Evolutionary conservation across 176 grass and related monocot species (phyloP).

Genomic region (Luzula sylvatica): DNA sequence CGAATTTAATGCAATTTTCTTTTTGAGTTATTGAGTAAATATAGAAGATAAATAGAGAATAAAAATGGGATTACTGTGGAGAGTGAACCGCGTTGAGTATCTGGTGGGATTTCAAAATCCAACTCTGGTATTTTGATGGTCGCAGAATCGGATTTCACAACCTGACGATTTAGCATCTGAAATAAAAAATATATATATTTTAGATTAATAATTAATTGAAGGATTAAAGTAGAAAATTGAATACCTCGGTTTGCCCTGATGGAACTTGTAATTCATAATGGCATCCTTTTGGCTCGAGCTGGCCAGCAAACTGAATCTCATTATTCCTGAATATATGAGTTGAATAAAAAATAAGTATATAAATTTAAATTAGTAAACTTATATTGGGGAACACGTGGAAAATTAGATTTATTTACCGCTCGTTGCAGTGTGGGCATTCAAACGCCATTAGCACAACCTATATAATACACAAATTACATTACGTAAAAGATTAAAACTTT

Average conservation of each 20-base stretch:
- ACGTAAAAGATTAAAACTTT: too few species aligned
- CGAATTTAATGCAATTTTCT: neutral
- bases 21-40: neutral
- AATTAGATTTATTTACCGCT: slow-evolving; percentile 35
- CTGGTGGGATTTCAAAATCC: slow-evolving; percentile 92
- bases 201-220: slow-evolving; percentile 4
- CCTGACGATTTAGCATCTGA: slow-evolving; percentile 84
- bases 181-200: neutral
- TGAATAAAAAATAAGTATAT: neutral
- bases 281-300: slow-evolving; percentile 71
- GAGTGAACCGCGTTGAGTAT: slow-evolving; percentile 80
- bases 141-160: slow-evolving; percentile 96
- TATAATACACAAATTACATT: slow-evolving; percentile 14
- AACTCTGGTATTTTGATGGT: slow-evolving; percentile 92
- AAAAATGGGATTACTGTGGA: slow-evolving; percentile 47
- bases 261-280: slow-evolving; percentile 52
- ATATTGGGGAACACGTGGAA: neutral
- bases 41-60: neutral
- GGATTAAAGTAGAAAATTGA: neutral
- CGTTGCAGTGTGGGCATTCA: slow-evolving; percentile 74
- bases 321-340: slow-evolving; percentile 49
- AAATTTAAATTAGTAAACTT: neutral
- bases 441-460: slow-evolving; percentile 95
- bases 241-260: slow-evolving; percentile 41
- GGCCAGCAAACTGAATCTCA: slow-evolving; percentile 90